Conservation (phyloP, 495 filamentous ascomycete genomes). For the Tuber aestivum region DNA sequence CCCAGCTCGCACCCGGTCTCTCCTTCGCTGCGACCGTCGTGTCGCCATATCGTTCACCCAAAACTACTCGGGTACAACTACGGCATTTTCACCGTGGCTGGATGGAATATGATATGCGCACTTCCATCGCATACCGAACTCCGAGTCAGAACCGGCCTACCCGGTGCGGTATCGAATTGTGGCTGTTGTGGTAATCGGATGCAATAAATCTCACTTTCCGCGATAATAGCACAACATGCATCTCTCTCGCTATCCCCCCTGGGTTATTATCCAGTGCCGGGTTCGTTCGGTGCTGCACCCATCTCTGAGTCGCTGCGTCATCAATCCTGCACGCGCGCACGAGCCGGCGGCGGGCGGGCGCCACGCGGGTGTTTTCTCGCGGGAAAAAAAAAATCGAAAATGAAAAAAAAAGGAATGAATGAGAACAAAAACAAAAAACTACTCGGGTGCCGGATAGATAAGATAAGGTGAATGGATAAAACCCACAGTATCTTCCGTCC, state of each 20-base stretch:
- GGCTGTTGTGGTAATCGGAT: background rate
- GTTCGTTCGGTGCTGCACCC: background rate
- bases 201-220: slow-evolving; percentile 2
- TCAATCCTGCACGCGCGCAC: background rate
- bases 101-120: background rate
- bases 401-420: no score
- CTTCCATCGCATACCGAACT: background rate
- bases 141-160: no score
- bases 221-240: background rate
- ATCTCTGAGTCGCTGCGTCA: background rate
- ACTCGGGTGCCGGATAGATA: no score
- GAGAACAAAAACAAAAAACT: no score
- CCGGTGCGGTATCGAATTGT: background rate
- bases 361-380: background rate
- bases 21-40: no score
- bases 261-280: background rate
- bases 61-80: no score
- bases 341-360: background rate
- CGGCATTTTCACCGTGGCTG: background rate
- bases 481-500: background rate
- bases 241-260: background rate
- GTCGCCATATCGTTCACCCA: no score
- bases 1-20: background rate
- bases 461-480: no score
- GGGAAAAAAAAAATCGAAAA: no score